phyloP scores from a whole-genome alignment of 2,329 filamentous ascomycete genomes.

The Paraphoma chrysanthemicola region DNA sequence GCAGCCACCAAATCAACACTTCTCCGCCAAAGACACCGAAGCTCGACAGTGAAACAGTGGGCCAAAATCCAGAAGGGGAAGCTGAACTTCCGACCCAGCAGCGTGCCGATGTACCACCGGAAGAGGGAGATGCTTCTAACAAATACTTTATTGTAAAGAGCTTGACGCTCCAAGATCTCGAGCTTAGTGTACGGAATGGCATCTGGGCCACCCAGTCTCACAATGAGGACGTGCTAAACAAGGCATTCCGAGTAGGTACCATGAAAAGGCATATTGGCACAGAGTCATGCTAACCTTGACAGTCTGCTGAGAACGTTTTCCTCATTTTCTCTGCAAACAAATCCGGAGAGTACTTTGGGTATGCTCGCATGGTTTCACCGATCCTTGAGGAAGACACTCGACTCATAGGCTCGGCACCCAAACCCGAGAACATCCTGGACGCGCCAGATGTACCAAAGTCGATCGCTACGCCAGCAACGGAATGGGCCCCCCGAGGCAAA shows the following conservation, averaged over 20 bases:
- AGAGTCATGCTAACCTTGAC: constrained; percentile 20
- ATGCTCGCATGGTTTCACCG: constrained; percentile 85
- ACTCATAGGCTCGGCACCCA: constrained; percentile 61
- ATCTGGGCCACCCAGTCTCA: constrained; percentile 96
- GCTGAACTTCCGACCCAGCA: constrained; percentile 15
- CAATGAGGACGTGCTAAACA: constrained; percentile 84
- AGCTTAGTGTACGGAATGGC: constrained; percentile 83
- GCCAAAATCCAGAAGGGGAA: constrained; percentile 12
- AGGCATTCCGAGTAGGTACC: constrained; percentile 76
- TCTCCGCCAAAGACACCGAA: constrained; percentile 38
- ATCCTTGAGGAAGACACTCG: constrained; percentile 75
- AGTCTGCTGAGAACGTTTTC: constrained; percentile 85
- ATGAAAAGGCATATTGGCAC: not conserved
- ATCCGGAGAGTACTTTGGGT: constrained; percentile 95
- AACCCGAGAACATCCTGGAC: constrained; percentile 61
- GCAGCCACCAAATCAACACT: constrained; percentile 24
- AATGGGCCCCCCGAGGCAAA: constrained; percentile 78
- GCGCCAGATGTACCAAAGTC: constrained; percentile 76
- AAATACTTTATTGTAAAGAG: constrained; percentile 95
- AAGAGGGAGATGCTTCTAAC: constrained; percentile 61
- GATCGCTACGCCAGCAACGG: constrained; percentile 79
- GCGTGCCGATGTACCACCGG: constrained; percentile 14
- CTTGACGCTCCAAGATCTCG: constrained; percentile 86
- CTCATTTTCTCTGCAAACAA: constrained; percentile 97
- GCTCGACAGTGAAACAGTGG: constrained; percentile 15